Conservation (phyloP, 2,329 filamentous ascomycete species). For the Aspergillus proliferans region DNA sequence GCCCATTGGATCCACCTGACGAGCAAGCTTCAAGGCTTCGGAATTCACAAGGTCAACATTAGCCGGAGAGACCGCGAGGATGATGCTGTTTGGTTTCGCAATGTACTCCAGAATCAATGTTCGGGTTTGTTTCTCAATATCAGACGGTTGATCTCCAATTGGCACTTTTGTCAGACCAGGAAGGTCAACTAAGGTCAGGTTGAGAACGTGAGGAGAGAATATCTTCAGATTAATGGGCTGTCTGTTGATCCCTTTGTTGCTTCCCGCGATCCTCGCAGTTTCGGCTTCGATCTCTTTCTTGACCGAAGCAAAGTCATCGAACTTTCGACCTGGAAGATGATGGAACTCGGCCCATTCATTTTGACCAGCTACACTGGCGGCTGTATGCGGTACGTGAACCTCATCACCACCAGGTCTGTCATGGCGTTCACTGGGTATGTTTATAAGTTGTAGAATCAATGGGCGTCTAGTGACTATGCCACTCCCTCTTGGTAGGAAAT, state of each 20-base stretch:
- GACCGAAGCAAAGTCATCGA: slow-evolving; percentile 87
- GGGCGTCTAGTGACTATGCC: slow-evolving; percentile 94
- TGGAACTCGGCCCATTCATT: slow-evolving; percentile 92
- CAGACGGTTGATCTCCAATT: slow-evolving; percentile 92
- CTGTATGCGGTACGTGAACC: slow-evolving; percentile 65
- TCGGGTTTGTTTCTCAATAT: slow-evolving; percentile 97
- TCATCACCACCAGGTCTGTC: slow-evolving; percentile 63
- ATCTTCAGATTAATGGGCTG: slow-evolving; percentile 98
- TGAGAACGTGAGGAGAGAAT: slow-evolving; percentile 93
- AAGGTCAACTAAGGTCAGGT: slow-evolving; percentile 90
- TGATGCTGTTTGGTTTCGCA: slow-evolving; percentile 96
- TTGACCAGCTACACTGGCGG: slow-evolving; percentile 62
- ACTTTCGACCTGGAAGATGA: slow-evolving; percentile 81
- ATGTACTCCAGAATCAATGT: slow-evolving; percentile 98
- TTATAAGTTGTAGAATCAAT: slow-evolving; percentile 96
- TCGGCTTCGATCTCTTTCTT: slow-evolving; percentile 96
- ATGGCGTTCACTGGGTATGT: slow-evolving; percentile 68
- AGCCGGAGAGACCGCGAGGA: slow-evolving; percentile 91
- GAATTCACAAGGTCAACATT: slow-evolving; percentile 99
- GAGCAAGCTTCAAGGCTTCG: slow-evolving; percentile 89
- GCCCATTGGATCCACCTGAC: slow-evolving; percentile 92
- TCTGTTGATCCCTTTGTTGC: slow-evolving; percentile 96
- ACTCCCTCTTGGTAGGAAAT: slow-evolving; percentile 92
- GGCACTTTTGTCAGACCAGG: slow-evolving; percentile 96
- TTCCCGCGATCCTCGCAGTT: slow-evolving; percentile 87